Conservation (phyloP, 2,329 filamentous ascomycete species). For the Phyllosticta citriasiana region DNA sequence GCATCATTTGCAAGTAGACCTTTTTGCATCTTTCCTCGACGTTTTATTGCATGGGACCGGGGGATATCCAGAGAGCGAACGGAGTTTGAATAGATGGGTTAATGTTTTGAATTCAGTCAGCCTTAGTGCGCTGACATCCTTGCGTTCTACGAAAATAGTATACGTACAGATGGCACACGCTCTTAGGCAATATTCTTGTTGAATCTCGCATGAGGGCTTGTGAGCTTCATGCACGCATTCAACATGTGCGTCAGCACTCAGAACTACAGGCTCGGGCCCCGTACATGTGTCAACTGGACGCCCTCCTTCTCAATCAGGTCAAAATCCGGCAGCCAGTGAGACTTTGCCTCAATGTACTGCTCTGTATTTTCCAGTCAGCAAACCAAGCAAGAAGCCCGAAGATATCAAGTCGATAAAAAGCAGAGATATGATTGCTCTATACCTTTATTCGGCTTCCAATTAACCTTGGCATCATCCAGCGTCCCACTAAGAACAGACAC, state of each 20-base stretch:
- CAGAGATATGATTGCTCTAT: no score
- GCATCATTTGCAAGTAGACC: neutral
- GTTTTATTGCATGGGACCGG: neutral
- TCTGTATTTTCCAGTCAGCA: neutral
- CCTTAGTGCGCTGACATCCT: no score
- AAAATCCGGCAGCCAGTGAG: constrained; percentile 4
- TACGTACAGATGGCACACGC: no score
- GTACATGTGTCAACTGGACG: neutral
- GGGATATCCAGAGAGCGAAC: neutral
- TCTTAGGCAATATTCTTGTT: no score
- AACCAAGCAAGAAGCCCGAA: neutral
- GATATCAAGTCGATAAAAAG: neutral
- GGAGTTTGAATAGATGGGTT: neutral
- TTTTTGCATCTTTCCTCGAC: neutral
- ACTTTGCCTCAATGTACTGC: constrained; percentile 1
- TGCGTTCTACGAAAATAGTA: no score
- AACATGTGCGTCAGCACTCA: neutral
- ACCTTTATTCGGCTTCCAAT: constrained; percentile 8
- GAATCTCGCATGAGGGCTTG: no score
- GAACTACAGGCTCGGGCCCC: neutral
- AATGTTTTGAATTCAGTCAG: neutral
- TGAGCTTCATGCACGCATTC: no score
- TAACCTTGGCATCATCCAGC: neutral
- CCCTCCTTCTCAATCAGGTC: neutral
- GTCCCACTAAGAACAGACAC: neutral